These are phyloP conservation scores for Fusarium lateritium DNA, from an alignment of 2,329 filamentous ascomycete species.

Conservation along the genomic window DNA sequence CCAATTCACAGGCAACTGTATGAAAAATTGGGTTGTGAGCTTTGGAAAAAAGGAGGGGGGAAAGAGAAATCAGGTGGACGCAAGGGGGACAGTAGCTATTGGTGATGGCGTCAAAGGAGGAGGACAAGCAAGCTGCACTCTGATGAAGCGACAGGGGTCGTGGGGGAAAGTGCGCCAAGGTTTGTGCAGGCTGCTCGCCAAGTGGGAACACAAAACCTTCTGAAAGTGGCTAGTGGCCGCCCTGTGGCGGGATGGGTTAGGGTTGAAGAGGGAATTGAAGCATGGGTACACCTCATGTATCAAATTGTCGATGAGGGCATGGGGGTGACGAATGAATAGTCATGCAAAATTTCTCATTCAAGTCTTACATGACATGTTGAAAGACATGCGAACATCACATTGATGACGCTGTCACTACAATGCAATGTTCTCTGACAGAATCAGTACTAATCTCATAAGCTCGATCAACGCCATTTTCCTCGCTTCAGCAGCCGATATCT, in stretches of 20 bases:
- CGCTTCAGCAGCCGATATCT: conserved; percentile 2
- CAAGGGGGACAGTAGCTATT: conserved; percentile 31
- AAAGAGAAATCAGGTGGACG: conserved; percentile 9
- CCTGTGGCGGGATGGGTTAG: conserved; percentile 41
- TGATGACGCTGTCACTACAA: not conserved
- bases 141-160: conserved; percentile 37
- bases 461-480: conserved; percentile 4
- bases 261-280: conserved; percentile 24
- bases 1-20: not conserved
- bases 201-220: conserved; percentile 33
- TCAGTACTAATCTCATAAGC: not conserved
- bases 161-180: conserved; percentile 25
- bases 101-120: conserved; percentile 46
- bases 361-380: not conserved
- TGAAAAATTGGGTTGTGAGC: not conserved
- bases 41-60: conserved; percentile 1
- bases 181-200: conserved; percentile 5
- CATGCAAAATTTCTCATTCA: not conserved
- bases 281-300: not conserved
- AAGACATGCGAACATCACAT: not conserved
- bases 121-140: conserved; percentile 23
- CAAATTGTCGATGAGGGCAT: conserved; percentile 4
- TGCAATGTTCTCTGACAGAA: not conserved
- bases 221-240: conserved; percentile 27
- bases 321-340: not conserved